A percentile compares a stretch with the other conserved stretches of the same genome.
Conservation (phyloP, 306 rosid species). For the Cicer chorassanicum region DNA sequence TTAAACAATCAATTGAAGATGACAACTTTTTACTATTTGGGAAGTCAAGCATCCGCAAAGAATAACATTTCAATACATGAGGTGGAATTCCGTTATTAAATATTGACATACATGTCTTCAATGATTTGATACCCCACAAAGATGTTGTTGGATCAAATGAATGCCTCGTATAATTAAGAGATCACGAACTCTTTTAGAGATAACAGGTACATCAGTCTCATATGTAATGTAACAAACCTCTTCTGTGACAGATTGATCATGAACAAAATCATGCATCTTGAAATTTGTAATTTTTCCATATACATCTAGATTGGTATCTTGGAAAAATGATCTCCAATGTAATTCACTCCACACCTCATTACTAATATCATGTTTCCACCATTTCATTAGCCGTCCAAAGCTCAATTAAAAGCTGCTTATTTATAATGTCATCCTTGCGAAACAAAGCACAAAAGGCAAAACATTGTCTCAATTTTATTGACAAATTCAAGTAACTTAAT, state of each 20-base stretch:
- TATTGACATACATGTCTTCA: not conserved
- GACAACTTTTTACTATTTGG: not conserved
- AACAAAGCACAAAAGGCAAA: not conserved
- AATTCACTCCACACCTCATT: not conserved
- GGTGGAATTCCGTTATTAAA: accelerated
- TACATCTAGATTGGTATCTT: not conserved
- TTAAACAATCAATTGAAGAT: not conserved
- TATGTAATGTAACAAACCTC: not conserved
- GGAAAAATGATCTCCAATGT: not conserved
- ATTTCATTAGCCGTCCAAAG: constrained; percentile 12
- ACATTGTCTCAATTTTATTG: not conserved
- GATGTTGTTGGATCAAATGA: not conserved
- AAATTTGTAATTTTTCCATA: not conserved
- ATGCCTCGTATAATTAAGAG: not conserved
- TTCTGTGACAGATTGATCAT: not conserved
- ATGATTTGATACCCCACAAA: not conserved
- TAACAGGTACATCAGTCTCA: no score
- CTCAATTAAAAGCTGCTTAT: not conserved
- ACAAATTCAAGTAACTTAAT: not conserved
- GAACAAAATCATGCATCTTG: not conserved
- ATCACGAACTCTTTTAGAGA: not conserved
- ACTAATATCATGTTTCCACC: not conserved
- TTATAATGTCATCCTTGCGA: not conserved
- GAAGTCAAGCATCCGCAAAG: not conserved
- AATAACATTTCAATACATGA: not conserved